Base-by-base conservation (phyloP, 202 grass and related monocot genomes). In the Miscanthus sacchariflorus region DNA sequence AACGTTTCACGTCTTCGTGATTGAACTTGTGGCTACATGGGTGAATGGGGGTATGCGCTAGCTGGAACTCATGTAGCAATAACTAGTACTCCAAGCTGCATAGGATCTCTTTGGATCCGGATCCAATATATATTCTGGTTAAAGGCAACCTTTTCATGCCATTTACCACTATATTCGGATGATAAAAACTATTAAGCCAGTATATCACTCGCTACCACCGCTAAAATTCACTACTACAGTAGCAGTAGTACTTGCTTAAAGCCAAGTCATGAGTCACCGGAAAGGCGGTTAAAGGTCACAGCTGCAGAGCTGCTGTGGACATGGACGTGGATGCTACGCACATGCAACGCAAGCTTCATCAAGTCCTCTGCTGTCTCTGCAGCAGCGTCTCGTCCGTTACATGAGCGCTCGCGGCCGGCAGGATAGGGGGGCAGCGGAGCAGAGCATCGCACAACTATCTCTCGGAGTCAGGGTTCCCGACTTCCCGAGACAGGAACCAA, bases 21-120 rank as follows among this genome's bases (percentile, higher is more conserved):
- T 42, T 78, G 1, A 77, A 36, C 48, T 35, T 76, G 28, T n/a
- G 48, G 0, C 28, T 56, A 12, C 50, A 49, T 10, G 39, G 7
- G 15, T 10, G 9, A n/a, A 48, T 9, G 30, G 30, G 24, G 6
- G 6, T 74, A 4, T 25, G n/a, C 27, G 44, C 13, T 18, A 17
- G 73, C 44, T 61, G 58, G 58, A 61, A 23, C 58, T 61, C 8
- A 61, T 61, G 58, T 23, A 61, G 58, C 58, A 61, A 61, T 23
- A 61, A 61, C 21, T 61, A 23, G 63, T 28, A 5, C 0, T 54
- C 71, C 56, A 75, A 49, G 42, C 70, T n/a, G 0, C 35, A 8
- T 43, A 59, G 23, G 38, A 72, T 80, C 66, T 64, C 24, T 25
- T 11, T 19, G 38, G 84, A 63, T 80, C 42, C 86, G 48, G 39